Percentiles rank a stretch among this genome's conserved stretches.
These are phyloP conservation scores for Polyporus tsugae DNA, from an alignment of 1,284 basidiomycete genomes.

Conservation along the genomic window DNA sequence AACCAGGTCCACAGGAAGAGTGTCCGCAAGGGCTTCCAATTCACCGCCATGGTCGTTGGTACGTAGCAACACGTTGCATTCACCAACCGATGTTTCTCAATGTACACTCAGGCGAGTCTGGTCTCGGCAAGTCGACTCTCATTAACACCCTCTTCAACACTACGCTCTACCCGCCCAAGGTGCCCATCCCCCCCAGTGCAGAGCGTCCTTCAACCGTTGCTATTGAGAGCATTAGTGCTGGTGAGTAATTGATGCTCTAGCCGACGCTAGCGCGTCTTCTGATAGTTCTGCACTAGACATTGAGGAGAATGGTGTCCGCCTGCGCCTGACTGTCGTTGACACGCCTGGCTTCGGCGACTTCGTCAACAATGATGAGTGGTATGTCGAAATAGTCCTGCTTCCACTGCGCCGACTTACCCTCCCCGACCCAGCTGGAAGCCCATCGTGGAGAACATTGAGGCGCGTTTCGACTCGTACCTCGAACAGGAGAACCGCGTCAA, in stretches of 20 bases:
- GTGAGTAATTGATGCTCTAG: slow-evolving; percentile 53
- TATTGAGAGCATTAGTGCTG: slow-evolving; percentile 96
- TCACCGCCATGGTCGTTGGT: slow-evolving; percentile 98
- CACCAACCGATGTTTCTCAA: slow-evolving; percentile 27
- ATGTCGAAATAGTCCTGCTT: slow-evolving; percentile 15
- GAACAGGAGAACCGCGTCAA: slow-evolving; percentile 99
- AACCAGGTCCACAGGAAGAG: slow-evolving; percentile 98
- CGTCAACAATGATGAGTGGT: slow-evolving; percentile 98
- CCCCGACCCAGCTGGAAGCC: slow-evolving; percentile 86
- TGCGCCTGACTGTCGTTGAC: slow-evolving; percentile 97
- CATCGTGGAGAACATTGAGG: slow-evolving; percentile 96
- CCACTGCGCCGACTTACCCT: slow-evolving; percentile 1
- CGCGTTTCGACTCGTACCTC: slow-evolving; percentile 94
- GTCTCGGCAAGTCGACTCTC: slow-evolving; percentile 96
- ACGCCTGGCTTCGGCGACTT: slow-evolving; percentile 98
- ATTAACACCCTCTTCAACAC: slow-evolving; percentile 99
- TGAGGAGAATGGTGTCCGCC: slow-evolving; percentile 94
- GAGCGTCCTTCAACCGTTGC: slow-evolving; percentile 93
- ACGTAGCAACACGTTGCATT: slow-evolving; percentile 50
- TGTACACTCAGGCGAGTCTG: slow-evolving; percentile 84
- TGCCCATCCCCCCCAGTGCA: slow-evolving; percentile 81
- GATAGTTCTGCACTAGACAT: slow-evolving; percentile 71
- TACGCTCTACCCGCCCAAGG: slow-evolving; percentile 89
- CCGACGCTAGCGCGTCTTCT: slow-evolving; percentile 35
- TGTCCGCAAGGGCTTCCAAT: slow-evolving; percentile 96